phyloP scores from a whole-genome alignment of 495 filamentous ascomycete species.

The Penicillium longicatenatum region DNA sequence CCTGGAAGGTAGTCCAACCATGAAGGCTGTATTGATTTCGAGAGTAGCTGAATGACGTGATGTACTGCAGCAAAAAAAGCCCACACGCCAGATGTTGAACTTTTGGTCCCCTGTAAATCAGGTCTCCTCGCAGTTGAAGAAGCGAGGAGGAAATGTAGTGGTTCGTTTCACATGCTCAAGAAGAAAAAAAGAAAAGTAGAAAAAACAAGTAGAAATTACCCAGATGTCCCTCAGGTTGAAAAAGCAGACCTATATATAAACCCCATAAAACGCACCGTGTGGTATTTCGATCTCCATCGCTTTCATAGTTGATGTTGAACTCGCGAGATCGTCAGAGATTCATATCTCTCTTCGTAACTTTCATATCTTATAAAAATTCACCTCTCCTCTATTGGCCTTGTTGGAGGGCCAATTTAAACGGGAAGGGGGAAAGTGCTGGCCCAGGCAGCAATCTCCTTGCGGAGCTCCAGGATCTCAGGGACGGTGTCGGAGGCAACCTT shows the following conservation, averaged over 20 bases:
- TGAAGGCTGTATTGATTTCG: constrained; percentile 16
- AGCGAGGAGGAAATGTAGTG: constrained; percentile 32
- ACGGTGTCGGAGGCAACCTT: constrained; percentile 80
- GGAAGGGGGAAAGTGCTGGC: constrained; percentile 91
- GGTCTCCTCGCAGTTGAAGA: constrained; percentile 40
- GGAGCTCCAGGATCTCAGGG: constrained; percentile 74
- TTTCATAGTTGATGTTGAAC: constrained; percentile 37
- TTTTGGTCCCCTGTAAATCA: constrained; percentile 43
- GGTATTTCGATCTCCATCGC: constrained; percentile 27
- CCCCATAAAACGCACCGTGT: constrained; percentile 44
- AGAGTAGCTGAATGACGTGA: constrained; percentile 12
- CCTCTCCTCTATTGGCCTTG: constrained; percentile 2
- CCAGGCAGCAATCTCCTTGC: constrained; percentile 88
- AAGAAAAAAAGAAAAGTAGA: constrained; percentile 16
- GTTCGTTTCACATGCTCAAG: constrained; percentile 37
- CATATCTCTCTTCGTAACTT: constrained; percentile 27
- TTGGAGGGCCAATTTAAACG: constrained; percentile 50
- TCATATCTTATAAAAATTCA: constrained; percentile 20
- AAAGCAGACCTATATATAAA: constrained; percentile 50
- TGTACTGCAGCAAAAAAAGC: constrained; percentile 16
- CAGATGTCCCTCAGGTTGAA: constrained; percentile 52
- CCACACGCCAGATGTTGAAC: constrained; percentile 33
- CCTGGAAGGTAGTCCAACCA: background rate
- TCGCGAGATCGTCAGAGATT: constrained; percentile 21
- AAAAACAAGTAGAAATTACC: constrained; percentile 29